Base-by-base conservation (phyloP, 2,329 filamentous ascomycete species). In the Ascochyta rabiei region DNA sequence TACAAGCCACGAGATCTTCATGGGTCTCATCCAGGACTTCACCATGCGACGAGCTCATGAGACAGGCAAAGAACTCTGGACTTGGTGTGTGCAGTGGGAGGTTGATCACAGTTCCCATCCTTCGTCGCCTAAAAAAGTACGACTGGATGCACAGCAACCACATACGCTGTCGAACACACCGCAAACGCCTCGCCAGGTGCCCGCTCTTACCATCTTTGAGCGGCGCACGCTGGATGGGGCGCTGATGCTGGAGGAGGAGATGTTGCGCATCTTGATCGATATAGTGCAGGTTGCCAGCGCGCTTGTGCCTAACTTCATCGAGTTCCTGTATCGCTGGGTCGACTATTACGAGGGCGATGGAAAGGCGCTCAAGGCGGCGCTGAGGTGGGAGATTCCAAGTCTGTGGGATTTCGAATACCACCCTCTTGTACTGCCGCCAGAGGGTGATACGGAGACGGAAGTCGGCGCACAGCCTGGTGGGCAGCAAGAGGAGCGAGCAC, bases 341-440 rank as follows among this genome's bases (percentile, higher is more conserved):
- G 72, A 75, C 56, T 71, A 58, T 39, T 66, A 67, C 35, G 62
- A 68, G 28, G 69, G 70, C 19, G 67, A 71, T 49, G 72, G 71
- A 2, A 67, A 53, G 24, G 72, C 71, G 16, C 47, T 74, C 41
- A 64, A 68, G 41, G 68, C 68, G 31, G 72, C 71, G n/a, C 38
- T 73, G 26, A 53, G 59, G 10, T 58, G 57, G 44, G 72, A 75
- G 48, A 74, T 75, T 21, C 72, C 71, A 9, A 72, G 67, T 41
- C 46, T 75, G 31, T 72, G 68, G 69, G 65, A 70, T 33, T 75
- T 73, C 45, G 71, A 74, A 23, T 62, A 63, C 16, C 70, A 72
- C 28, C 71, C 72, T 15, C 49, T 66, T 23, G 18, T 61, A 8
- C 39, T 71, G 13, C 57, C 62, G 6, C 48, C 16, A 16, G 57